Percentiles rank a stretch among this genome's conserved stretches.
phyloP scores from a whole-genome alignment of 2,329 filamentous ascomycete genomes.

The Penicillium verrucosum region DNA sequence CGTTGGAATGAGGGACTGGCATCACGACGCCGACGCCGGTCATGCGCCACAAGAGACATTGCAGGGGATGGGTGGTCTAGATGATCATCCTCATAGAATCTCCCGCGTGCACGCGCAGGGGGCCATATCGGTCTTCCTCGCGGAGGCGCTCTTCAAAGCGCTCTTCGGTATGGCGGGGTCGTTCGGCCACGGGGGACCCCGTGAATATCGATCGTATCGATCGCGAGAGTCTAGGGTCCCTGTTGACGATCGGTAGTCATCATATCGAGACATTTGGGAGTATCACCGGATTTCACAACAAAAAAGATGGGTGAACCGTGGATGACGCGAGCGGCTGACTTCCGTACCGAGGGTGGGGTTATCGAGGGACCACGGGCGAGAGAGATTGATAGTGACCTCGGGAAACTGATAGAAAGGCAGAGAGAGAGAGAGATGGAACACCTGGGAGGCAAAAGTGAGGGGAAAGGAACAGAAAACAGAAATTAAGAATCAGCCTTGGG shows the following conservation, averaged over 20 bases:
- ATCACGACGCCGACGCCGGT: conserved; percentile 54
- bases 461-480: conserved; percentile 1
- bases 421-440: not conserved
- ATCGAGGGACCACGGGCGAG: conserved; percentile 19
- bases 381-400: not conserved
- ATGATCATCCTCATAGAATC: conserved; percentile 43
- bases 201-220: conserved; percentile 41
- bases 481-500: conserved; percentile 14
- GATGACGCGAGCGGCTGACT: conserved; percentile 38
- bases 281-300: conserved; percentile 3
- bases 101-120: conserved; percentile 40
- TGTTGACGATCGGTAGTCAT: conserved; percentile 37
- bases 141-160: conserved; percentile 37
- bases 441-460: not conserved
- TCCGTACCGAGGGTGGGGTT: conserved; percentile 24
- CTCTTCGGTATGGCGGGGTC: conserved; percentile 35
- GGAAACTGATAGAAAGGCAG: not conserved
- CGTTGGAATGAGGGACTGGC: conserved; percentile 53
- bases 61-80: conserved; percentile 44
- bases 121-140: conserved; percentile 43
- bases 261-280: conserved; percentile 36
- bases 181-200: conserved; percentile 36
- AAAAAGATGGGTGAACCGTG: conserved; percentile 28
- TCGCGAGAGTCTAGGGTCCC: conserved; percentile 39
- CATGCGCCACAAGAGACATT: conserved; percentile 55